phyloP scores from a whole-genome alignment of 139 green algal species.

The Bryopsis sp. region DNA sequence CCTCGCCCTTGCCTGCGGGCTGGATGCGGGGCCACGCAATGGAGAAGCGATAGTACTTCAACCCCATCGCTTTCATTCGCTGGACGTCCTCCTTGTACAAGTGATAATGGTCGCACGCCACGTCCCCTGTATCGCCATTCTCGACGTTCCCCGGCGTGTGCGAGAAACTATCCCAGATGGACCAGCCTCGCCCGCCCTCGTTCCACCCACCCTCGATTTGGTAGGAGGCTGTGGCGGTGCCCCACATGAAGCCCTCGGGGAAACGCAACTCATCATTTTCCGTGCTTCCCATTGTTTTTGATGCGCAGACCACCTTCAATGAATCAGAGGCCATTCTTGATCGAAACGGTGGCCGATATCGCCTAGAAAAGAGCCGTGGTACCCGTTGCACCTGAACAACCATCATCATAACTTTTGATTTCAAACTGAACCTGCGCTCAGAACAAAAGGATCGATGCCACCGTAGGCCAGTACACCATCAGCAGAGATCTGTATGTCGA shows the following conservation, averaged over 20 bases:
- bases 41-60: slow-evolving; percentile 38
- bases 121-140: slow-evolving; percentile 28
- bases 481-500: no score
- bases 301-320: no score
- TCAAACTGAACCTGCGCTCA: no score
- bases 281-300: no score
- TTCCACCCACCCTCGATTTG: slow-evolving; percentile 31
- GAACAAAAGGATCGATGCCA: no score
- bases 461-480: no score
- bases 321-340: no score
- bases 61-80: slow-evolving; percentile 33
- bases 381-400: no score
- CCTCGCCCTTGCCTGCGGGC: slow-evolving; percentile 23
- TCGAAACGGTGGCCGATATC: no score
- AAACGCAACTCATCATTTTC: no score
- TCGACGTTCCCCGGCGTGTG: slow-evolving; percentile 32
- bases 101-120: slow-evolving; percentile 37
- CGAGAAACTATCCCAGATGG: slow-evolving; percentile 33
- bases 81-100: slow-evolving; percentile 38
- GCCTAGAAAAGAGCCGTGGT: no score
- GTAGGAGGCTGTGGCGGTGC: slow-evolving; percentile 26
- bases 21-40: slow-evolving; percentile 41
- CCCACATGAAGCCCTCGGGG: slow-evolving; percentile 28
- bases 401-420: no score
- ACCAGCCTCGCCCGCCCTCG: slow-evolving; percentile 24